Base-by-base conservation (phyloP, 148 eudicot species). In the Heliosperma pusillum region DNA sequence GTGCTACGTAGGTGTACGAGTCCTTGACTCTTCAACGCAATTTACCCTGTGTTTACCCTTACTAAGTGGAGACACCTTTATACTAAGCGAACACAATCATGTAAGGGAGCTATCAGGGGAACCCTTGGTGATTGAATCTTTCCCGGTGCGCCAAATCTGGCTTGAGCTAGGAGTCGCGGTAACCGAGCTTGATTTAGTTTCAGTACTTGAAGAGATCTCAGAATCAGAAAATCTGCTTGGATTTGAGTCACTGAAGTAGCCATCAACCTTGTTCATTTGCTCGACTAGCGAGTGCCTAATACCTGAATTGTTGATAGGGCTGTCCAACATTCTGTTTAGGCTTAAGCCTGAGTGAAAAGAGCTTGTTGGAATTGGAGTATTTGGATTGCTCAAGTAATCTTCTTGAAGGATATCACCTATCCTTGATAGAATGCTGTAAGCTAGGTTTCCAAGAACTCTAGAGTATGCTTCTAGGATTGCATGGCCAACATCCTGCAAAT, bases 381-480 rank as follows among this genome's bases (percentile, higher is more conserved):
- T 83, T 3, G 95, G 99, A 69, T 91, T 91, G 86, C 95, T 89
- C 50, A 79, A 62, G 67, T 85, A 77, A 75, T 96, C 97, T 84
- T 89, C 97, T 76, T 89, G 91, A 74, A 93, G 78, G 73, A 96
- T 83, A 55, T 92, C 97, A 52, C 90, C 88, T 0, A 96, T 87
- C 73, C 97, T 82, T 2, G 90, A 73, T 42, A 96, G 80, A 47
- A 96, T 86, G 79, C 83, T 88, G 87, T 84, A 88, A 16, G 97
- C 93, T 74, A 92, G 76, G 79, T 89, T 87, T 79, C 79, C 82
- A 26, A 96, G 89, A 70, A 87, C 90, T 42, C 99, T 90, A 3
- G 99, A 96, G 82, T 96, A 96, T 69, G 99, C 99, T 83, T 96
- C 99, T 58, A 92, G 67, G 69, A 92, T 88, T n/a, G 89, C 83